Evolutionary conservation across 495 filamentous ascomycete genomes (phyloP).

Genomic region (Aspergillus ostianus): DNA sequence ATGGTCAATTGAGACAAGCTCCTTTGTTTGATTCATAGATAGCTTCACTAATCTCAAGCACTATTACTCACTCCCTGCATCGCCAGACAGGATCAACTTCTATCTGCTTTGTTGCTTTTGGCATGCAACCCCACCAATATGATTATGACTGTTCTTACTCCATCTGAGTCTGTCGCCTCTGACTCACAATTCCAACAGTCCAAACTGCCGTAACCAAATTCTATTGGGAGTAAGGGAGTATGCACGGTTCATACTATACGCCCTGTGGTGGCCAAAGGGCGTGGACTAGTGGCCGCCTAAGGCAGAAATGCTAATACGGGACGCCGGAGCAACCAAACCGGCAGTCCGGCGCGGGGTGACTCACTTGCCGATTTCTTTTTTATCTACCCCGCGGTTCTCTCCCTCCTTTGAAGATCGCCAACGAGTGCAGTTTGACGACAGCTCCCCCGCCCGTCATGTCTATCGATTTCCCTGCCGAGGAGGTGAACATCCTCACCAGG

Average conservation of each 20-base stretch:
- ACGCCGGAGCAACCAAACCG: conserved; percentile 12
- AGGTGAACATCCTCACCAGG: conserved; percentile 73
- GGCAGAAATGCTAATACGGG: no score
- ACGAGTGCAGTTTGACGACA: conserved; percentile 22
- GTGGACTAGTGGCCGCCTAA: not conserved
- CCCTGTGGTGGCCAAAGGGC: not conserved
- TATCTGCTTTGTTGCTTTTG: no score
- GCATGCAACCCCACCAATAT: no score
- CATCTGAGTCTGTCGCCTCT: not conserved
- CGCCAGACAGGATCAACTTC: no score
- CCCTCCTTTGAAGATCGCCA: conserved; percentile 10
- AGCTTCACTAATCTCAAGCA: not conserved
- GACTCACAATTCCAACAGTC: not conserved
- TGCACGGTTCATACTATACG: no score
- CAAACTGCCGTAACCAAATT: not conserved
- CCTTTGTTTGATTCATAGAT: not conserved
- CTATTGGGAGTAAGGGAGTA: not conserved
- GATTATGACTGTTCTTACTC: no score
- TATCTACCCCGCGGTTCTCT: conserved; percentile 28
- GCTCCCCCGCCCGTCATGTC: conserved; percentile 56
- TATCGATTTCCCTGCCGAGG: conserved; percentile 89
- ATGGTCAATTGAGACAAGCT: no score
- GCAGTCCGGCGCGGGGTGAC: conserved; percentile 33
- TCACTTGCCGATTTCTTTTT: conserved; percentile 27
- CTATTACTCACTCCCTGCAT: no score